Base-by-base conservation (phyloP, 768 basidiomycete species). In the Naganishia kalamii region DNA sequence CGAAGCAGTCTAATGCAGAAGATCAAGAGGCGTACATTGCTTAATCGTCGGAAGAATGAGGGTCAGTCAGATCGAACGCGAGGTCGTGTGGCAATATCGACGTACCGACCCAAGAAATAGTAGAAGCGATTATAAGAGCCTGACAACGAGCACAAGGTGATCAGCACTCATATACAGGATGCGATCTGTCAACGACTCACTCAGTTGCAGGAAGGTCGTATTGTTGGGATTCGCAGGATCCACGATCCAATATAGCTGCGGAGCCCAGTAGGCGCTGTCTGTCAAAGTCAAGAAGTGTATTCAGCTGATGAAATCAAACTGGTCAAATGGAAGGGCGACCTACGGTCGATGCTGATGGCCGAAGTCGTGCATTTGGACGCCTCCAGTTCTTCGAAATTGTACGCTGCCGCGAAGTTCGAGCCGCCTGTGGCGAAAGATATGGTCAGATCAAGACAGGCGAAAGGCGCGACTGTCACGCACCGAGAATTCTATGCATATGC, bases 401-500 rank as follows among this genome's bases (percentile, higher is more conserved):
- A 65, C 4, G 51, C 43, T 44, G 51, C 44, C 12, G 52, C 44
- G 41, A 65, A 65, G 30, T 59, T 65, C 8, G n/a, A 48, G 8
- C 54, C 64, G 13, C 62, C 65, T 63, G 27, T 25, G 13, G 21
- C 8, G 19, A 10, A n/a, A 6, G 43, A n/a, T n/a, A n/a, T n/a
- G 43, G 10, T 10, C 8, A 15, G 8, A 40, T 40, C 37, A 40
- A 17, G 10, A 40, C 37, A 8, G 37, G 10, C 8, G 37, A 40
- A 17, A 40, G 37, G 37, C 8, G 37, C 37, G 37, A 40, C 37
- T 40, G 37, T 15, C 23, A 43, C 63, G 5, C n/a, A 40, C 66
- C 65, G 49, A 76, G 50, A 48, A 77, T 66, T 65, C 72, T 63
- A 69, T 77, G 76, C 76, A 75, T 74, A 44, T 77, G 76, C 17